Evolutionary conservation across 2,329 filamentous ascomycete genomes (phyloP).

Genomic region (Monilinia vaccinii-corymbosi): DNA sequence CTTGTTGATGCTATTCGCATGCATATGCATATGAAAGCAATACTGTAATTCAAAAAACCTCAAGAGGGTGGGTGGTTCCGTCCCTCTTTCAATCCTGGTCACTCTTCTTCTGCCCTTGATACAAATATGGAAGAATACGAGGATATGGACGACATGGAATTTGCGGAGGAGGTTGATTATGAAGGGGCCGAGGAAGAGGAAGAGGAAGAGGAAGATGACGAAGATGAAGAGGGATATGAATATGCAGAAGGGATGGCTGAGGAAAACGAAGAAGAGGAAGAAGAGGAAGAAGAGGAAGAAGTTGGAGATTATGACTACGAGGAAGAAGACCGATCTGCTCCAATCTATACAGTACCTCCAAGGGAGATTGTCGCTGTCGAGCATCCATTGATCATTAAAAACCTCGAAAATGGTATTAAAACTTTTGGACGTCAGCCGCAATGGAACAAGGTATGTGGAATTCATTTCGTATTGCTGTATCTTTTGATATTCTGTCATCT

Average conservation of each 20-base stretch:
- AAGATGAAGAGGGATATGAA: background rate
- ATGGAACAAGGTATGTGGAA: constrained; percentile 25
- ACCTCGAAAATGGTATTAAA: constrained; percentile 53
- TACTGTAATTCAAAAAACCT: background rate
- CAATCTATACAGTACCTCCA: constrained; percentile 42
- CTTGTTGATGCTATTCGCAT: background rate
- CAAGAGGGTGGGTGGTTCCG: no score
- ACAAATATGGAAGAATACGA: constrained; percentile 4
- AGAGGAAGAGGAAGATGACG: background rate
- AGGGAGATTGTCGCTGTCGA: constrained; percentile 51
- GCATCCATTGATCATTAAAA: constrained; percentile 57
- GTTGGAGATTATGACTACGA: background rate
- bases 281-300: background rate
- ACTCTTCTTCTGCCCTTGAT: background rate
- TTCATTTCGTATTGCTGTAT: background rate
- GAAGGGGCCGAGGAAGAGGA: background rate
- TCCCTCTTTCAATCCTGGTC: background rate
- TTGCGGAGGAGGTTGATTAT: background rate
- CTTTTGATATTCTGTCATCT: background rate
- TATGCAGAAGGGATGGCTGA: background rate
- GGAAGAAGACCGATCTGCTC: constrained; percentile 21
- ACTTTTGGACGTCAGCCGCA: constrained; percentile 41
- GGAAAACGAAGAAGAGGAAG: background rate
- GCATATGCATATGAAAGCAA: no score
- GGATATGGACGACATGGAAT: background rate